phyloP scores from a whole-genome alignment of 75 land plant species.

The Gnetum montanum region DNA sequence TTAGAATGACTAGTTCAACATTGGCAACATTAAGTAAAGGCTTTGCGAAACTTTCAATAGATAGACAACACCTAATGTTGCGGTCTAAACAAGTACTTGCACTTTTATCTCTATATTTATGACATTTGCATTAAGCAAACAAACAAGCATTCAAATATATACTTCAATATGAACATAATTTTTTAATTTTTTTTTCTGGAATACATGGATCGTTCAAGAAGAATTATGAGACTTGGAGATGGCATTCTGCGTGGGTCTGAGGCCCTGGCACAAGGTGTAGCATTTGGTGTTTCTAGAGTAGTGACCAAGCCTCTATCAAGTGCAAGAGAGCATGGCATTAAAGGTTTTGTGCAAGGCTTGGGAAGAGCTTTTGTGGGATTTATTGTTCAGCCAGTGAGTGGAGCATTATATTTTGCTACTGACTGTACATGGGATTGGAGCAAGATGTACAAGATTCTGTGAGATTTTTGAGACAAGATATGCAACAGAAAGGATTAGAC shows the following conservation, averaged over 20 bases:
- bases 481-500: conserved; percentile 49
- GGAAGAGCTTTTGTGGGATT: conserved; percentile 76
- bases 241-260: conserved; percentile 90
- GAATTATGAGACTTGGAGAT: conserved; percentile 81
- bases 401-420: conserved; percentile 84
- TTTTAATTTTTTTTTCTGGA: conserved; percentile 30
- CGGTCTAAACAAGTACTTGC: conserved; percentile 91
- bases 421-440: conserved; percentile 87
- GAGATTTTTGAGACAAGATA: conserved; percentile 44
- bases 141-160: background rate
- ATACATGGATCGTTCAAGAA: conserved; percentile 49
- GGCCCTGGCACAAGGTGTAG: conserved; percentile 91
- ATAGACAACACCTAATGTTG: conserved; percentile 70
- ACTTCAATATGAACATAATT: background rate
- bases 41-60: conserved; percentile 85
- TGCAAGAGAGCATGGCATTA: conserved; percentile 66
- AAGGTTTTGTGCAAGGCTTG: conserved; percentile 85
- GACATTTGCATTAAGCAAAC: too few species aligned
- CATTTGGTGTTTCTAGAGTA: conserved; percentile 95
- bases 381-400: conserved; percentile 82
- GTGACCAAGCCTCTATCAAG: conserved; percentile 70
- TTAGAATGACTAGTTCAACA: conserved; percentile 95
- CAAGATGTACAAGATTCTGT: conserved; percentile 74
- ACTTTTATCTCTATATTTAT: too few species aligned
- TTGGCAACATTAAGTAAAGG: conserved; percentile 90